These are phyloP conservation scores for Pythium phragmiticola DNA, from an alignment of 352 stramenopile species.

Conservation along the genomic window DNA sequence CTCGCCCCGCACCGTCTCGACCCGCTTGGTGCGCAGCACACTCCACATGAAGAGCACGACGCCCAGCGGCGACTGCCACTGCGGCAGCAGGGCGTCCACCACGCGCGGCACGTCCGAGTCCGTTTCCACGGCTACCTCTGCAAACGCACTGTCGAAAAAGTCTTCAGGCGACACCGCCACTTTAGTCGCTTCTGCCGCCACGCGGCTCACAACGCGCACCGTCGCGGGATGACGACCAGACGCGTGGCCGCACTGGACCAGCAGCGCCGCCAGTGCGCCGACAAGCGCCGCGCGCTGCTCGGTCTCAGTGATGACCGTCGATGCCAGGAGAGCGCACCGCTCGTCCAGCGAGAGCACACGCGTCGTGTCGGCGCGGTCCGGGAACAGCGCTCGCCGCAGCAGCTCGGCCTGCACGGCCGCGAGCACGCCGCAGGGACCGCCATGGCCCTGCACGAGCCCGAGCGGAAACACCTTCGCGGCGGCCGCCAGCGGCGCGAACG, in stretches of 20 bases:
- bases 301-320: neutral
- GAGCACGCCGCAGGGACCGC: constrained; percentile 80
- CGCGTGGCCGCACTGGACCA: constrained; percentile 14
- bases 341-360: neutral
- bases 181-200: no score
- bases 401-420: constrained; percentile 77
- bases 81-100: constrained; percentile 18
- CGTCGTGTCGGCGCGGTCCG: constrained; percentile 5
- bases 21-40: constrained; percentile 54
- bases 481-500: constrained; percentile 31
- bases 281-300: constrained; percentile 22
- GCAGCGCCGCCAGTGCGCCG: constrained; percentile 26
- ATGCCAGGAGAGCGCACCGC: neutral
- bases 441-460: constrained; percentile 72
- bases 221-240: neutral
- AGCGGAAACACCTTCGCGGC: constrained; percentile 36
- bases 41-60: constrained; percentile 78
- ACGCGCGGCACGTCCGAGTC: constrained; percentile 8
- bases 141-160: constrained; percentile 1
- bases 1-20: constrained; percentile 48
- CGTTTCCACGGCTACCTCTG: neutral
- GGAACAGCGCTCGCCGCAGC: constrained; percentile 55
- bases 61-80: constrained; percentile 38
- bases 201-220: constrained; percentile 1
- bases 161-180: neutral